Conservation (phyloP, 2,329 filamentous ascomycete genomes). For the Colletotrichum tropicale region DNA sequence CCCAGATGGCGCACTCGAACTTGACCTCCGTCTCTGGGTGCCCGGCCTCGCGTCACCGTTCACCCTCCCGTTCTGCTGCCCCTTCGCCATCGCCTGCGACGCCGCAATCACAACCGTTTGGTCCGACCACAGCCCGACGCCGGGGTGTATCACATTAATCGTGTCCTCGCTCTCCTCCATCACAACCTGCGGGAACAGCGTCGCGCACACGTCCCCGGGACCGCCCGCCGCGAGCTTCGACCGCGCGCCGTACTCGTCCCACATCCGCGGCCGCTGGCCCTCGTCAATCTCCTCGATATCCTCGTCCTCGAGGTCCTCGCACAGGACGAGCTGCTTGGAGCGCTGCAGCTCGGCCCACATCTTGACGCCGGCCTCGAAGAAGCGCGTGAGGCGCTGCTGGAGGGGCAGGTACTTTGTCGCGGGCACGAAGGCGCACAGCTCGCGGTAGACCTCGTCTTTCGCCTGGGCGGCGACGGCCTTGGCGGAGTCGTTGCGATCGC, state of each 20-base stretch:
- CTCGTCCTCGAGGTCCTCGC: slow-evolving; percentile 21
- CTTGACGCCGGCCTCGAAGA: slow-evolving; percentile 27
- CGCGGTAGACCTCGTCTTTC: background rate
- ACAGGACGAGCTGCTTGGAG: slow-evolving; percentile 27
- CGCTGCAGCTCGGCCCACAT: slow-evolving; percentile 29
- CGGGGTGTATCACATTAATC: slow-evolving; percentile 25
- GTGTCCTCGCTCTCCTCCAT: slow-evolving; percentile 21
- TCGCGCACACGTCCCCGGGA: slow-evolving; percentile 2
- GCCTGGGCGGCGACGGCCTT: background rate
- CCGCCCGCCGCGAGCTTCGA: background rate
- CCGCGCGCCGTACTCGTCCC: slow-evolving; percentile 24
- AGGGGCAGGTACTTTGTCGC: background rate
- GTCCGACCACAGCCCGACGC: slow-evolving; percentile 26
- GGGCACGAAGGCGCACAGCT: background rate
- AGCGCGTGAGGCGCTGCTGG: background rate
- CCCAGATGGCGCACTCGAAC: background rate
- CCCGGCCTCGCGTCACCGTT: background rate
- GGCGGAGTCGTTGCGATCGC: slow-evolving; percentile 5
- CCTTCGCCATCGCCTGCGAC: background rate
- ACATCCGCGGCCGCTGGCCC: slow-evolving; percentile 18
- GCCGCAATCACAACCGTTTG: slow-evolving; percentile 19
- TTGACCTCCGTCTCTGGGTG: background rate
- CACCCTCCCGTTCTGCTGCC: background rate
- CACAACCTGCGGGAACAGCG: slow-evolving; percentile 29
- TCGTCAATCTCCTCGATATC: slow-evolving; percentile 21